phyloP scores from a whole-genome alignment of 176 grass and related monocot genomes.

The Paspalum notatum region DNA sequence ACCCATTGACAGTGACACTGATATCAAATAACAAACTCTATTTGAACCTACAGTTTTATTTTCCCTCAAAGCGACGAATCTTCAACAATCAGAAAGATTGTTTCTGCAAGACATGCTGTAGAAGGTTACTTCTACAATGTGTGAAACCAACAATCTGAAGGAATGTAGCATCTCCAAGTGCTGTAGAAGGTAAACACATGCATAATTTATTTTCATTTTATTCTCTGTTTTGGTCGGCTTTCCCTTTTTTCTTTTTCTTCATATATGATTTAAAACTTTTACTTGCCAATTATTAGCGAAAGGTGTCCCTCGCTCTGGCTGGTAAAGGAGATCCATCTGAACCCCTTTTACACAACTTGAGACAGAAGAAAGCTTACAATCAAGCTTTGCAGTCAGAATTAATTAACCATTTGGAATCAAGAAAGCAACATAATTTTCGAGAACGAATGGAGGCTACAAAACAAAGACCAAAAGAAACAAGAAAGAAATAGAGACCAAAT shows the following conservation, averaged over 20 bases:
- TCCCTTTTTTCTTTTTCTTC: conserved; percentile 44
- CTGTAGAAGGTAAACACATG: conserved; percentile 40
- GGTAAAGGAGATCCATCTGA: conserved; percentile 72
- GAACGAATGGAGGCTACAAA: conserved; percentile 5
- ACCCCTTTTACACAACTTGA: conserved; percentile 60
- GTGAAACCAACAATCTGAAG: conserved; percentile 3
- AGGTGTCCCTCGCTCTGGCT: conserved; percentile 7
- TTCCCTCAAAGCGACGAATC: neutral
- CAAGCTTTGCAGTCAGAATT: conserved; percentile 38
- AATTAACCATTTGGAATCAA: conserved; percentile 20
- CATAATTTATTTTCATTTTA: conserved; percentile 17
- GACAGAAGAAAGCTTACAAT: conserved; percentile 47
- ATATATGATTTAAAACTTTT: conserved; percentile 39
- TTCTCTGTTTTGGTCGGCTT: conserved; percentile 31
- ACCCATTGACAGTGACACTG: conserved; percentile 29
- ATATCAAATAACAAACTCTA: conserved; percentile 15
- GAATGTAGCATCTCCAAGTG: conserved; percentile 8
- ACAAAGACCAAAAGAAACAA: neutral
- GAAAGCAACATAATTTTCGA: conserved; percentile 21
- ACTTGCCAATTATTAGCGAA: conserved; percentile 44
- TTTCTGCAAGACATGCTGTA: conserved; percentile 21
- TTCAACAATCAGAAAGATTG: conserved; percentile 27
- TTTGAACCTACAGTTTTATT: neutral
- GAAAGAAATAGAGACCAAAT: neutral
- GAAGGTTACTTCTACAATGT: neutral